A percentile compares a stretch with the other conserved stretches of the same genome.
These are phyloP conservation scores for Rhizopogon salebrosus DNA, from an alignment of 768 basidiomycete species.

Conservation along the genomic window DNA sequence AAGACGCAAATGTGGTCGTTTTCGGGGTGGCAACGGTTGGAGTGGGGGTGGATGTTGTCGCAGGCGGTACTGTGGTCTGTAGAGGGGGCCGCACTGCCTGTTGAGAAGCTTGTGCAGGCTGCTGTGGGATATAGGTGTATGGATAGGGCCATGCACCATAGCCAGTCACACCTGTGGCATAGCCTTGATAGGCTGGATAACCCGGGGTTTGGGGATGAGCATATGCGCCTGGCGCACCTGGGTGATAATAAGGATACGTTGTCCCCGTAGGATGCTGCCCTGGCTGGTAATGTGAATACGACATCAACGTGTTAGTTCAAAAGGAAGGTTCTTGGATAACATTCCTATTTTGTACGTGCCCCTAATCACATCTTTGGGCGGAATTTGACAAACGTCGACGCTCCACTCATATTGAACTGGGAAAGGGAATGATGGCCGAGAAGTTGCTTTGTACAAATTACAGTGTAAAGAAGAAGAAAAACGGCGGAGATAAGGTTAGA, in stretches of 20 bases:
- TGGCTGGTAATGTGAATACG: slow-evolving; percentile 32
- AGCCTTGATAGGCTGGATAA: slow-evolving; percentile 43
- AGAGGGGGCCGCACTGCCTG: slow-evolving; percentile 24
- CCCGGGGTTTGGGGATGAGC: slow-evolving; percentile 34
- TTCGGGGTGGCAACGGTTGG: slow-evolving; percentile 27
- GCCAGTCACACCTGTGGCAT: slow-evolving; percentile 62
- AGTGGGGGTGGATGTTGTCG: slow-evolving; percentile 27
- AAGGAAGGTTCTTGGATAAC: not conserved
- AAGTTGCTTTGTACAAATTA: not conserved
- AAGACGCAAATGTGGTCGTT: slow-evolving; percentile 50
- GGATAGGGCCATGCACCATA: slow-evolving; percentile 70
- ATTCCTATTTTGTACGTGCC: not conserved
- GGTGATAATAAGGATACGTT: slow-evolving; percentile 58
- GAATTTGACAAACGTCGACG: too few relatives aligned
- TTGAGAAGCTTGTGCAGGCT: slow-evolving; percentile 22
- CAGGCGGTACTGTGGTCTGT: slow-evolving; percentile 20
- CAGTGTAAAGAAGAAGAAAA: not conserved
- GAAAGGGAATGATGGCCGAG: too few relatives aligned
- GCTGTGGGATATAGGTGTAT: slow-evolving; percentile 53
- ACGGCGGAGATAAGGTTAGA: not conserved
- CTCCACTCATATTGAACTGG: too few relatives aligned
- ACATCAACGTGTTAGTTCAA: slow-evolving; percentile 16
- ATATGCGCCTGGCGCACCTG: slow-evolving; percentile 41
- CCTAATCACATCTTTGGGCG: not conserved
- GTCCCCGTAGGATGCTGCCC: slow-evolving; percentile 36